Conservation (phyloP, 495 filamentous ascomycete species). For the Pseudevernia furfuracea region DNA sequence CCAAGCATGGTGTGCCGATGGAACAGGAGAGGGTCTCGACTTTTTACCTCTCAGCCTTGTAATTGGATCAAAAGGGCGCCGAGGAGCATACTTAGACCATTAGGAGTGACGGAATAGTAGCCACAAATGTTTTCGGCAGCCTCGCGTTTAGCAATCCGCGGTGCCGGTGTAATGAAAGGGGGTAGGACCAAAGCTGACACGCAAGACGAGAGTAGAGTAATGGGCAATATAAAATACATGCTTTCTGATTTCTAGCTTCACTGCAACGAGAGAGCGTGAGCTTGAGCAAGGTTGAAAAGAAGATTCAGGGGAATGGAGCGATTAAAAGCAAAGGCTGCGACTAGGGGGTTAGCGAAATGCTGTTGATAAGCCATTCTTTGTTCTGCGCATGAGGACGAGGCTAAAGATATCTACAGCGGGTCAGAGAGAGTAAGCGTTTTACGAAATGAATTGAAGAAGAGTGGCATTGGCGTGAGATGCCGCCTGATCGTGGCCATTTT, state of each 20-base stretch:
- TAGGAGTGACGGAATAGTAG: background rate
- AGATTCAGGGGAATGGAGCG: background rate
- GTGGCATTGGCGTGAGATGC: background rate
- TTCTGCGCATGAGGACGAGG: background rate
- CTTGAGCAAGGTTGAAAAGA: background rate
- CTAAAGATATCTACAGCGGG: background rate
- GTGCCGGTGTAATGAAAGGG: constrained; percentile 6
- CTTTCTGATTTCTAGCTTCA: background rate
- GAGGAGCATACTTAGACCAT: background rate
- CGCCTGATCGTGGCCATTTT: background rate
- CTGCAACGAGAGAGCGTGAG: background rate
- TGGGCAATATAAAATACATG: background rate
- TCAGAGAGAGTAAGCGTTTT: background rate
- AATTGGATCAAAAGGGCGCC: background rate
- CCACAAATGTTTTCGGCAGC: background rate
- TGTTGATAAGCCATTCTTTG: background rate
- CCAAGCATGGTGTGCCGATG: constrained; percentile 4
- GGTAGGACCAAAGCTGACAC: background rate
- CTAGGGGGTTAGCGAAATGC: background rate
- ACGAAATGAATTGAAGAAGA: background rate
- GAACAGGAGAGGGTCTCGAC: background rate
- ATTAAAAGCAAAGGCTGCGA: background rate
- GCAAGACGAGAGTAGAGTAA: background rate
- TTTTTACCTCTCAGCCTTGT: constrained; percentile 5
- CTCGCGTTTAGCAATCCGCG: background rate